Percentiles rank a stretch among this genome's conserved stretches.
phyloP scores from a whole-genome alignment of 2,329 filamentous ascomycete species.

The Plectosphaerella plurivora region DNA sequence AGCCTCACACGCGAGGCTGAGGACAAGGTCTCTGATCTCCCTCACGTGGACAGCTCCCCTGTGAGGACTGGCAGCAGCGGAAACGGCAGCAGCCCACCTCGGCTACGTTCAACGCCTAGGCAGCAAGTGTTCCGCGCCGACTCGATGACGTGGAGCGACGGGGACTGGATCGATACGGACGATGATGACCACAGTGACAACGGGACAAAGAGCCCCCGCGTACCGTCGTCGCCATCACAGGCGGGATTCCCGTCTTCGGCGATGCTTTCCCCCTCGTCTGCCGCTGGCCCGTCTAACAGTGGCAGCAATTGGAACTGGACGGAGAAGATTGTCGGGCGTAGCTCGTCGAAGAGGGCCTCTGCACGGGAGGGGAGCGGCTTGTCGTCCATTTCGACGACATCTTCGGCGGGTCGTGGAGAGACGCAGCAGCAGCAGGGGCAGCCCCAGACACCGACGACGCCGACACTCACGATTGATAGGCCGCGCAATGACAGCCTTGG shows the following conservation, averaged over 20 bases:
- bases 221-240: neutral
- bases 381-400: too few species aligned
- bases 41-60: slow-evolving; percentile 12
- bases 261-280: neutral
- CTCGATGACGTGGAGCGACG: slow-evolving; percentile 62
- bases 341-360: slow-evolving; percentile 16
- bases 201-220: slow-evolving; percentile 7
- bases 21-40: slow-evolving; percentile 43
- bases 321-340: slow-evolving; percentile 45
- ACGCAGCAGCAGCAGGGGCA: too few species aligned
- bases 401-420: neutral
- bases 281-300: neutral
- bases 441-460: neutral
- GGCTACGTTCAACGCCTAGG: slow-evolving; percentile 3
- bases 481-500: neutral
- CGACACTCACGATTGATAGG: neutral
- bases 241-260: neutral
- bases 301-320: slow-evolving; percentile 44
- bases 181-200: slow-evolving; percentile 32
- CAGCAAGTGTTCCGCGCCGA: slow-evolving; percentile 28
- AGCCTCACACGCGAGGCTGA: slow-evolving; percentile 32
- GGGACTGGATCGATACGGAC: slow-evolving; percentile 55
- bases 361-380: neutral
- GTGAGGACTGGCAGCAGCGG: slow-evolving; percentile 6
- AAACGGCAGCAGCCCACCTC: neutral